Evolutionary conservation across 306 rosid species (phyloP).

Genomic region (Prosopis cineraria): DNA sequence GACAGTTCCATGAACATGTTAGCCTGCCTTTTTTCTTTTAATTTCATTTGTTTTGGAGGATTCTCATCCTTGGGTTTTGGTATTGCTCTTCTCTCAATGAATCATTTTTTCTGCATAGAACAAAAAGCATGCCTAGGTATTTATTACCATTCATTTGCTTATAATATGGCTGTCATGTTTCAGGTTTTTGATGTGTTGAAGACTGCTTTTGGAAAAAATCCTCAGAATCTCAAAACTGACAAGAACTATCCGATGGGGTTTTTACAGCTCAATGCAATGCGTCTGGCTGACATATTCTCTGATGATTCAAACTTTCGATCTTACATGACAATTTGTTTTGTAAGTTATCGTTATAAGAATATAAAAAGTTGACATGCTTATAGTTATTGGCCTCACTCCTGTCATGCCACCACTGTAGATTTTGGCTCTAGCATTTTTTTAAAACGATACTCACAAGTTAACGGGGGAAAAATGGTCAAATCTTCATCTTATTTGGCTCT

Average conservation of each 20-base stretch:
- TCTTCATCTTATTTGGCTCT: conserved; percentile 2
- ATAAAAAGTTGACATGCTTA: conserved; percentile 27
- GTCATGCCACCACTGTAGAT: conserved; percentile 3
- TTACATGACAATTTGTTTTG: conserved; percentile 70
- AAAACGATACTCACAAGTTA: background rate
- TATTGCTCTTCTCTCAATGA: background rate
- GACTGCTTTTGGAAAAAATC: conserved; percentile 65
- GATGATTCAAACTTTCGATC: conserved; percentile 96
- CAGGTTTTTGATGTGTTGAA: conserved; percentile 84
- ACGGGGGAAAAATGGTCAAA: conserved; percentile 6
- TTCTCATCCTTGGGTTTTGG: background rate
- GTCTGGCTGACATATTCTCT: conserved; percentile 88
- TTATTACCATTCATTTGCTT: conserved; percentile 21
- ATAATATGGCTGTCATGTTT: conserved; percentile 35
- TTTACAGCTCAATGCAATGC: conserved; percentile 97
- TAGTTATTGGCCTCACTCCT: conserved; percentile 7
- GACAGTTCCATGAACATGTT: background rate
- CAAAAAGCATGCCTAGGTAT: background rate
- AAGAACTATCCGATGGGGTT: conserved; percentile 71
- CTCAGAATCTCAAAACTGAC: conserved; percentile 45
- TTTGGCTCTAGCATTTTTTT: conserved; percentile 12
- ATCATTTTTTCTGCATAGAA: background rate
- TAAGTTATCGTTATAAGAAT: conserved; percentile 48
- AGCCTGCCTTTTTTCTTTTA: background rate
- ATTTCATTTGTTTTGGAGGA: background rate